A percentile compares a stretch with the other conserved stretches of the same genome.
Conservation (phyloP, 768 basidiomycete genomes). For the Floccularia luteovirens region DNA sequence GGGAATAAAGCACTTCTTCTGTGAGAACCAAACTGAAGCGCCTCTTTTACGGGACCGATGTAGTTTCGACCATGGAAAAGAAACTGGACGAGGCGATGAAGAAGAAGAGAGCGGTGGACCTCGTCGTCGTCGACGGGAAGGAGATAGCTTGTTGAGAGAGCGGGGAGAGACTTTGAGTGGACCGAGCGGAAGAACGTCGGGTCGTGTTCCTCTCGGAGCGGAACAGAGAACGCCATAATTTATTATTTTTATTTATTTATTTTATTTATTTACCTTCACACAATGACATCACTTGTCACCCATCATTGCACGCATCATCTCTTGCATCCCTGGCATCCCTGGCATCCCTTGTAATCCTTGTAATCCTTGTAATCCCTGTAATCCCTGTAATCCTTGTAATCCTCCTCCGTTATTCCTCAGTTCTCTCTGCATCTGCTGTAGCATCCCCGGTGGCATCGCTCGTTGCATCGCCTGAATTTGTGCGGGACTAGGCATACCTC, state of each 20-base stretch:
- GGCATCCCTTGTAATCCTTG: too few species aligned
- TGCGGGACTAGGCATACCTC: conserved; percentile 86
- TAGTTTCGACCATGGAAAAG: conserved; percentile 58
- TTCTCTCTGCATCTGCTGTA: conserved; percentile 88
- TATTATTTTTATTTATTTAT: too few species aligned
- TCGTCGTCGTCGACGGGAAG: conserved; percentile 65
- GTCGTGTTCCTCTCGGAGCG: conserved; percentile 38
- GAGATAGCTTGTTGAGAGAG: conserved; percentile 47
- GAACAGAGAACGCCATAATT: too few species aligned
- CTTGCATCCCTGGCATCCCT: too few species aligned
- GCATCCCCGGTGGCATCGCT: conserved; percentile 90
- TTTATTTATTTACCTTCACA: too few species aligned
- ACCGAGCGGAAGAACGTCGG: conserved; percentile 45
- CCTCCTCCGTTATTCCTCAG: conserved; percentile 74
- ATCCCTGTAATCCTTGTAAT: too few species aligned
- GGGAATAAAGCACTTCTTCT: conserved; percentile 25
- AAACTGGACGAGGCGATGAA: conserved; percentile 62
- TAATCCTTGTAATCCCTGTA: too few species aligned
- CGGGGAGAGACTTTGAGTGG: conserved; percentile 48
- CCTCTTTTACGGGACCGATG: conserved; percentile 55
- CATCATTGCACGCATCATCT: conserved; percentile 99
- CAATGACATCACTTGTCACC: conserved; percentile 52
- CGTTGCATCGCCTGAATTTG: conserved; percentile 97
- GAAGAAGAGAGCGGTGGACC: conserved; percentile 56
- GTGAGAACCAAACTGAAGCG: conserved; percentile 42